Conservation (phyloP, 768 basidiomycete species). For the Lanmaoa pseudosensibilis region DNA sequence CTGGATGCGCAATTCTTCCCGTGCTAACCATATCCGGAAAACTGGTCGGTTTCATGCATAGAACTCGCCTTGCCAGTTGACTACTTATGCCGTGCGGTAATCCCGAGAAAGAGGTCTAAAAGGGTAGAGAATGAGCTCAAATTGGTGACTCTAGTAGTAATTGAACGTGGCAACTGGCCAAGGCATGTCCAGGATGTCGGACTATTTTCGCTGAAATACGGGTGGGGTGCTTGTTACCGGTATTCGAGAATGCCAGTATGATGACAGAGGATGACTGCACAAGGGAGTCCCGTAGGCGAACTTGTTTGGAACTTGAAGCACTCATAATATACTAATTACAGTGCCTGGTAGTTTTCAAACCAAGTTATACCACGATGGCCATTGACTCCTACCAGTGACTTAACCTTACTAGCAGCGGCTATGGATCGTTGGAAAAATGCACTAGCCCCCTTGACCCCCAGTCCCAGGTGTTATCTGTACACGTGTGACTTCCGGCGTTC, state of each 20-base stretch:
- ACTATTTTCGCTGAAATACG: background rate
- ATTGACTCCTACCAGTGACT: no score
- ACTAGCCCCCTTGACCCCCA: no score
- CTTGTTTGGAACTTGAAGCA: no score
- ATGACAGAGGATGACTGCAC: background rate
- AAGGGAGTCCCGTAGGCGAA: background rate
- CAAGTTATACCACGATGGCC: no score
- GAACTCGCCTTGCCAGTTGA: background rate
- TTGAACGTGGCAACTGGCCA: background rate
- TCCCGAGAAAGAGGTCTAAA: background rate
- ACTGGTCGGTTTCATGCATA: background rate
- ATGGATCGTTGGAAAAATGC: background rate
- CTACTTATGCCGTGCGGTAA: background rate
- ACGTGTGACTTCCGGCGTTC: background rate
- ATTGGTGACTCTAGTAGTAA: background rate
- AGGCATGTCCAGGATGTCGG: background rate
- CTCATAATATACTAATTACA: no score
- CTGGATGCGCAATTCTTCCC: background rate
- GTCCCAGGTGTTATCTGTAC: background rate
- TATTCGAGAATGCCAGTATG: background rate
- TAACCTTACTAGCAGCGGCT: background rate
- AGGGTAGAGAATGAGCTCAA: background rate
- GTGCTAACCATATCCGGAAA: background rate
- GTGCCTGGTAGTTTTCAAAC: no score
- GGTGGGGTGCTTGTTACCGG: background rate